Conservation (phyloP, 2,329 filamentous ascomycete species). For the Penicillium sp. region DNA sequence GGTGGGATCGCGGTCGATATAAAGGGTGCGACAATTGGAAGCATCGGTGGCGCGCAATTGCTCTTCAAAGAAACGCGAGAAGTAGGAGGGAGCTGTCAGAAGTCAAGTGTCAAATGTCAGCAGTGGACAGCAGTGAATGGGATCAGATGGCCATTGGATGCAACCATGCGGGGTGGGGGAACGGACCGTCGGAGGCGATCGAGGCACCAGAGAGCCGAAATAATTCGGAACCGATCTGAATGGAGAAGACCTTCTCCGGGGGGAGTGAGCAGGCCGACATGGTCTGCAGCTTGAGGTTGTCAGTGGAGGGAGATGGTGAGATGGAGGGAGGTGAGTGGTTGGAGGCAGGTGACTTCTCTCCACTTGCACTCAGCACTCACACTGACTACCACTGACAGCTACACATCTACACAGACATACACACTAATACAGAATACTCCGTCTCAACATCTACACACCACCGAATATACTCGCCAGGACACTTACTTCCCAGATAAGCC, state of each 20-base stretch:
- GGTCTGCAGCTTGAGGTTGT: no score
- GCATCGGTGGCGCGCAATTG: conserved; percentile 71
- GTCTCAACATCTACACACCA: no score
- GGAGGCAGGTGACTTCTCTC: no score
- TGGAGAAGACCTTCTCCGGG: conserved; percentile 67
- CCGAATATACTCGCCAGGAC: background rate
- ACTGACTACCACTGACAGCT: no score
- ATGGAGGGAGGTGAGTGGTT: background rate
- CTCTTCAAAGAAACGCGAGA: conserved; percentile 89
- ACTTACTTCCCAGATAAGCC: conserved; percentile 4
- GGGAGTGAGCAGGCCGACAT: conserved; percentile 45
- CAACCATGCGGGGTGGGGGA: background rate
- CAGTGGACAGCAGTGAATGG: background rate
- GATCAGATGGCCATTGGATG: background rate
- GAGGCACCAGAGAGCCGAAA: conserved; percentile 72
- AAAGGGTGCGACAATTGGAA: conserved; percentile 73
- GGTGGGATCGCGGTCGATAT: conserved; percentile 89
- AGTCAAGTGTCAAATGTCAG: background rate
- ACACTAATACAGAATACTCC: no score
- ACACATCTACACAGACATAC: no score
- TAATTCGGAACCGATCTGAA: conserved; percentile 71
- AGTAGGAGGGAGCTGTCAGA: conserved; percentile 82
- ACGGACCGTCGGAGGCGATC: conserved; percentile 72
- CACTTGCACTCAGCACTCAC: no score
- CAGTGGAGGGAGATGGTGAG: background rate